These are phyloP conservation scores for Barnettozyma hawaiiensis DNA, from an alignment of 1,139 yeast genomes.

Conservation along the genomic window DNA sequence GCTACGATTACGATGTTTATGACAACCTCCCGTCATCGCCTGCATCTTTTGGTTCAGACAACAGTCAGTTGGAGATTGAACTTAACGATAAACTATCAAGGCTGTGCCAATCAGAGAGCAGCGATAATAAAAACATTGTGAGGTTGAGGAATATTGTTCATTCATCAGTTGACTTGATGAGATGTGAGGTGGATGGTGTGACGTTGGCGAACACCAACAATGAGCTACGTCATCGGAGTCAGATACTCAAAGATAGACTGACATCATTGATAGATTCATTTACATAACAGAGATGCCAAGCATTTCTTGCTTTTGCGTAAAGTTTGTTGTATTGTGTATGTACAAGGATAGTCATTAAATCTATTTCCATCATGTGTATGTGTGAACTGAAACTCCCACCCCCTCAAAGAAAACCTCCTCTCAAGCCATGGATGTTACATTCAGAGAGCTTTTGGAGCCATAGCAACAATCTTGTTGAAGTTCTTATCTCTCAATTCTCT, in stretches of 20 bases:
- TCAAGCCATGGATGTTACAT: too few species aligned
- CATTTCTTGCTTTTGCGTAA: too few species aligned
- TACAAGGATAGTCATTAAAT: too few species aligned
- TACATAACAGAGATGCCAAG: constrained; percentile 2
- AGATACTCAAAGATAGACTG: constrained; percentile 9
- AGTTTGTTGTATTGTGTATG: too few species aligned
- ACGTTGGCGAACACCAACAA: constrained; percentile 12
- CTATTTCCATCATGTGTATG: too few species aligned
- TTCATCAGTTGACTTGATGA: constrained; percentile 16
- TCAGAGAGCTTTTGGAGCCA: constrained; percentile 72
- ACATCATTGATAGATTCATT: constrained; percentile 12
- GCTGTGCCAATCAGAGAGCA: constrained; percentile 11
- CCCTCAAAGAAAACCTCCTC: not conserved
- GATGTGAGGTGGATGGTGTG: constrained; percentile 9
- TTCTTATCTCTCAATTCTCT: constrained; percentile 83
- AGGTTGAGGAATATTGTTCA: constrained; percentile 19
- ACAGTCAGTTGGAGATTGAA: constrained; percentile 21
- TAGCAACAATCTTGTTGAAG: constrained; percentile 78
- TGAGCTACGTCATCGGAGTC: constrained; percentile 5
- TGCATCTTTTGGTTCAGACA: constrained; percentile 14
- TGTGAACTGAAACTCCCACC: not conserved
- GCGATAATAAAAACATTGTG: constrained; percentile 11
- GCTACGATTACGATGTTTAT: too few species aligned
- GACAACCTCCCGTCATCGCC: constrained; percentile 21
- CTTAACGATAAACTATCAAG: constrained; percentile 15